These are phyloP conservation scores for Ascomycota sp. DNA, from an alignment of 2,329 filamentous ascomycete genomes.

Conservation along the genomic window DNA sequence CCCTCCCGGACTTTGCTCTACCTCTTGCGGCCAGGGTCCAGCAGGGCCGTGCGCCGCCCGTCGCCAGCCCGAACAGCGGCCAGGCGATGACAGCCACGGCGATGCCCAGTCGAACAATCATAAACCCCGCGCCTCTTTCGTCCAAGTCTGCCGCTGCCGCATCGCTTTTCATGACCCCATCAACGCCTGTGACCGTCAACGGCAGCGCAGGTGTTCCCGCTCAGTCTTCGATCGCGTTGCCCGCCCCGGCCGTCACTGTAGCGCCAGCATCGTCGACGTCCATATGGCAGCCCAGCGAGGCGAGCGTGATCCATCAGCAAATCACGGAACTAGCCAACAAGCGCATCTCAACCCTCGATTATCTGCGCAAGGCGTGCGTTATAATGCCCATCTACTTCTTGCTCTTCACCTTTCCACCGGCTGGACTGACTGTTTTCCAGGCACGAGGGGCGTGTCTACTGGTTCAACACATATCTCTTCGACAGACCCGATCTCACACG, in stretches of 20 bases:
- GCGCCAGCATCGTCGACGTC: constrained; percentile 1
- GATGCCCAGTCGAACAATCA: constrained; percentile 3
- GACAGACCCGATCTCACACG: constrained; percentile 57
- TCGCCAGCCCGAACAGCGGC: constrained; percentile 2
- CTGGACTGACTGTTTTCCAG: constrained; percentile 19
- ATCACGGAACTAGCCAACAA: constrained; percentile 76
- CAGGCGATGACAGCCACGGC: constrained; percentile 2
- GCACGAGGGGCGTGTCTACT: constrained; percentile 84
- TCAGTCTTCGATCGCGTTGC: background rate
- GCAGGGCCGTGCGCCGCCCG: background rate
- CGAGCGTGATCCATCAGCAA: constrained; percentile 30
- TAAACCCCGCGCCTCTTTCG: constrained; percentile 1
- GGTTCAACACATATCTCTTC: constrained; percentile 94
- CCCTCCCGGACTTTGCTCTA: constrained; percentile 30
- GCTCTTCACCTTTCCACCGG: too few relatives aligned
- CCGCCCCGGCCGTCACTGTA: constrained; percentile 1
- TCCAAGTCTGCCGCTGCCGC: background rate
- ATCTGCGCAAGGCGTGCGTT: constrained; percentile 71
- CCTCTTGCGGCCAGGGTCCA: constrained; percentile 23
- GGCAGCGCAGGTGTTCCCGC: background rate
- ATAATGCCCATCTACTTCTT: background rate
- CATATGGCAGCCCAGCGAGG: constrained; percentile 21
- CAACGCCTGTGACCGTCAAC: constrained; percentile 3
- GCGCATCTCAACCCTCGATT: constrained; percentile 81
- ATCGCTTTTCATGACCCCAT: constrained; percentile 4